These are phyloP conservation scores for Podosphaera xanthii DNA, from an alignment of 2,329 filamentous ascomycete genomes.

Conservation along the genomic window DNA sequence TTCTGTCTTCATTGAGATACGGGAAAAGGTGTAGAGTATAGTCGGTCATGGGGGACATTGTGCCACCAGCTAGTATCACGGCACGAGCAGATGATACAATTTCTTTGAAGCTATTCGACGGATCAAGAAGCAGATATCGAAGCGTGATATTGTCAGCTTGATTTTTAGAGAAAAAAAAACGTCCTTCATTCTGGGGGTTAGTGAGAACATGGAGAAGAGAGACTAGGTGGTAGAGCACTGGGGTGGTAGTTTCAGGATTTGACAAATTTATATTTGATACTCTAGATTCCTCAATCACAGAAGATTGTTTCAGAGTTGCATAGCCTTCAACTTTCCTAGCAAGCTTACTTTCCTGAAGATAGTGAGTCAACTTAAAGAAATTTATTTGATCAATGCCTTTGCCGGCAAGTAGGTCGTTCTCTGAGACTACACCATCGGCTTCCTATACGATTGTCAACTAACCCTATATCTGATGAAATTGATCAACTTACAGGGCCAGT, in stretches of 20 bases:
- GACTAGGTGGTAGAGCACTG: slow-evolving; percentile 28
- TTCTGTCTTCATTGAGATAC: slow-evolving; percentile 34
- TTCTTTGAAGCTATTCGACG: slow-evolving; percentile 73
- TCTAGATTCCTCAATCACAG: slow-evolving; percentile 5
- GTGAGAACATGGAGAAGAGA: slow-evolving; percentile 60
- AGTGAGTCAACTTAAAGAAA: slow-evolving; percentile 65
- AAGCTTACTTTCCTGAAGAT: slow-evolving; percentile 77
- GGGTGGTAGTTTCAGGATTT: slow-evolving; percentile 7
- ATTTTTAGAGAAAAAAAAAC: slow-evolving; percentile 37
- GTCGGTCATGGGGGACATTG: slow-evolving; percentile 92
- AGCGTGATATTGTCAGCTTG: slow-evolving; percentile 30
- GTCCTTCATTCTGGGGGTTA: slow-evolving; percentile 54
- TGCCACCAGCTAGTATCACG: slow-evolving; percentile 79
- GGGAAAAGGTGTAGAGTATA: slow-evolving; percentile 75
- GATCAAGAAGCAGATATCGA: slow-evolving; percentile 75
- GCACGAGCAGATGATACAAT: slow-evolving; percentile 68
- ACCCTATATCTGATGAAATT: not conserved
- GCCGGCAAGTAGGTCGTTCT: slow-evolving; percentile 49
- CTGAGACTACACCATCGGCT: slow-evolving; percentile 43
- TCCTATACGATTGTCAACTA: slow-evolving; percentile 14
- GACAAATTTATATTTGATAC: slow-evolving; percentile 3
- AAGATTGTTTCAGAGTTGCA: slow-evolving; percentile 28
- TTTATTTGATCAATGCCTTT: slow-evolving; percentile 94
- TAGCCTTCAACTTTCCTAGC: slow-evolving; percentile 92
- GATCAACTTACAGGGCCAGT: slow-evolving; percentile 22